Conservation (phyloP, 176 grass and related monocot species). For the Musa troglodytarum region DNA sequence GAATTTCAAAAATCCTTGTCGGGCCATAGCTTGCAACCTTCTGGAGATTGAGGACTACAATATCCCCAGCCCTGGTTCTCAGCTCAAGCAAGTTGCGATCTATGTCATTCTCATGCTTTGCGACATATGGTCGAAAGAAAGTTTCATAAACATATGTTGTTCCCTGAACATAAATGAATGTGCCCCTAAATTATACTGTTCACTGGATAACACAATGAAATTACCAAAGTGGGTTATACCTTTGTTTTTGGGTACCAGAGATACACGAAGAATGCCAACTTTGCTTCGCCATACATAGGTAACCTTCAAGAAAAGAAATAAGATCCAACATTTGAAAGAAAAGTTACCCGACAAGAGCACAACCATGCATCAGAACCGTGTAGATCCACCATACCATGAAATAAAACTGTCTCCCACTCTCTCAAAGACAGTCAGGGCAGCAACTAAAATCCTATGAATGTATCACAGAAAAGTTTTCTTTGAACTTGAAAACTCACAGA, state of each 20-base stretch:
- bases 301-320: slow-evolving; percentile 49
- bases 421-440: slow-evolving; percentile 78
- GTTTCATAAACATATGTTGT: slow-evolving; percentile 88
- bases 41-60: slow-evolving; percentile 57
- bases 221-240: slow-evolving; percentile 21
- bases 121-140: slow-evolving; percentile 87
- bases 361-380: background rate
- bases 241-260: slow-evolving; percentile 97
- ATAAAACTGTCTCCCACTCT: slow-evolving; percentile 84
- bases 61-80: slow-evolving; percentile 67
- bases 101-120: slow-evolving; percentile 91
- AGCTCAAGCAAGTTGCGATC: slow-evolving; percentile 81
- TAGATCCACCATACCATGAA: slow-evolving; percentile 66
- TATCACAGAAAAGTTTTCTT: slow-evolving; percentile 21
- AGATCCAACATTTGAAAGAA: background rate
- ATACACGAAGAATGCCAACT: slow-evolving; percentile 84
- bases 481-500: slow-evolving; percentile 16
- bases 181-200: background rate
- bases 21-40: slow-evolving; percentile 57
- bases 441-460: slow-evolving; percentile 75
- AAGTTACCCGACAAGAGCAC: background rate
- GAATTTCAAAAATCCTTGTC: slow-evolving; percentile 65
- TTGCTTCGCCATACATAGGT: slow-evolving; percentile 91
- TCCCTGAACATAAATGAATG: slow-evolving; percentile 31
- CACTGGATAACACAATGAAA: background rate